Conservation (phyloP, 192 early-diverging fungal genomes). For the Backusella sp. region DNA sequence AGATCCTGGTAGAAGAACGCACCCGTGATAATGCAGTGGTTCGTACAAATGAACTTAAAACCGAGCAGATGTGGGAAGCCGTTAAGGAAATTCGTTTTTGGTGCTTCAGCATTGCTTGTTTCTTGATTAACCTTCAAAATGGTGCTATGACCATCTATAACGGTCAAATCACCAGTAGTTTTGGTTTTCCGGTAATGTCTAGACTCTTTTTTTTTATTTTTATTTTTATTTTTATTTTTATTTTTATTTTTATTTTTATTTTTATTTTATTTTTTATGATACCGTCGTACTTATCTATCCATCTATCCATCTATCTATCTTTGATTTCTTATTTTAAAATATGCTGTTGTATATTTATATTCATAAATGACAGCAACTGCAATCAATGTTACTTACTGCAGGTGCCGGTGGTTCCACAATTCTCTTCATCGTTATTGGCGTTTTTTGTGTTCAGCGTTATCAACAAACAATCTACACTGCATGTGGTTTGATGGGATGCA, state of each 20-base stretch:
- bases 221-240: neutral
- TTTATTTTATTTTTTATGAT: neutral
- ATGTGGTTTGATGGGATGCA: neutral
- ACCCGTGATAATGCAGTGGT: constrained; percentile 21
- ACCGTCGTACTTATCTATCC: neutral
- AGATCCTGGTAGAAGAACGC: constrained; percentile 22
- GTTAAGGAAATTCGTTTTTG: constrained; percentile 18
- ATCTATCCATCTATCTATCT: neutral
- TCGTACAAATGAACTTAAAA: constrained; percentile 18
- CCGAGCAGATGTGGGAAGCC: constrained; percentile 10
- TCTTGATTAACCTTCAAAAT: constrained; percentile 20
- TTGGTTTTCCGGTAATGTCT: constrained; percentile 17
- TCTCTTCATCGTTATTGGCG: constrained; percentile 1
- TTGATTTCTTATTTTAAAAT: neutral
- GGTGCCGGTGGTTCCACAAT: constrained; percentile 12
- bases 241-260: neutral
- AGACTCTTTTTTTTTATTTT: constrained; percentile 17
- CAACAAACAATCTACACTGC: constrained; percentile 19
- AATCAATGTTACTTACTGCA: constrained; percentile 22
- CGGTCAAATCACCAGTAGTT: constrained; percentile 9
- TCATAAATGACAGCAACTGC: constrained; percentile 1
- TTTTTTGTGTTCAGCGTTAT: constrained; percentile 13
- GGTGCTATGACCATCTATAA: constrained; percentile 11
- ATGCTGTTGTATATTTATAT: neutral
- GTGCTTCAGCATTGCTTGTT: neutral